A percentile compares a stretch with the other conserved stretches of the same genome.
Evolutionary conservation across 805 yeast species (phyloP).

Genomic region (Wickerhamomyces xylosicus): DNA sequence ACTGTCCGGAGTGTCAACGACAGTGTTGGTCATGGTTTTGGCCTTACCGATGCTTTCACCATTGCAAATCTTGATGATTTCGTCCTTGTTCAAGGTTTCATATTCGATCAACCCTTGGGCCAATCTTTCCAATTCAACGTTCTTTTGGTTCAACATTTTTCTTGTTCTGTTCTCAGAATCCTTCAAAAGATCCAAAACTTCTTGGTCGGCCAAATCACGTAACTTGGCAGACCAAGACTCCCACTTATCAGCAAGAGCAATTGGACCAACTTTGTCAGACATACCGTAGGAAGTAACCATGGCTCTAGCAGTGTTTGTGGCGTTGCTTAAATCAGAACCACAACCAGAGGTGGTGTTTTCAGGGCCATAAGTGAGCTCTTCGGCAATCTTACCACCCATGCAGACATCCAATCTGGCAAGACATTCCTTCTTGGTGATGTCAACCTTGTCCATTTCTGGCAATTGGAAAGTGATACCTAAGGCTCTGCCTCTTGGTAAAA

Average conservation of each 20-base stretch:
- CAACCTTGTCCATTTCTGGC: conserved; percentile 97
- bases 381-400: conserved; percentile 99
- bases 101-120: conserved; percentile 93
- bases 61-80: conserved; percentile 73
- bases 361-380: conserved; percentile 82
- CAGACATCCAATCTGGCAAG: conserved; percentile 90
- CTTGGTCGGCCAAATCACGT: conserved; percentile 86
- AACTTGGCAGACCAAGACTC: conserved; percentile 87
- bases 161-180: conserved; percentile 77
- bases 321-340: conserved; percentile 80
- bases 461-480: conserved; percentile 94
- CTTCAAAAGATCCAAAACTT: conserved; percentile 67
- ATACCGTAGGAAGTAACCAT: conserved; percentile 97
- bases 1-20: conserved; percentile 45
- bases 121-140: conserved; percentile 67
- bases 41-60: conserved; percentile 70
- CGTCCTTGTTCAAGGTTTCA: conserved; percentile 87
- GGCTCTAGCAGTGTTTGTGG: conserved; percentile 88
- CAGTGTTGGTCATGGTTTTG: conserved; percentile 65
- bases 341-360: conserved; percentile 95
- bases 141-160: conserved; percentile 46
- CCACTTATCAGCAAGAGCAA: conserved; percentile 84
- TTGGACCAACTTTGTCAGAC: conserved; percentile 91
- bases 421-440: conserved; percentile 82
- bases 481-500: conserved; percentile 93